Evolutionary conservation across 164 flowering plant genomes (phyloP), one percentile per base, ranked within the genome.

Genomic region (Vitis vinifera): DNA sequence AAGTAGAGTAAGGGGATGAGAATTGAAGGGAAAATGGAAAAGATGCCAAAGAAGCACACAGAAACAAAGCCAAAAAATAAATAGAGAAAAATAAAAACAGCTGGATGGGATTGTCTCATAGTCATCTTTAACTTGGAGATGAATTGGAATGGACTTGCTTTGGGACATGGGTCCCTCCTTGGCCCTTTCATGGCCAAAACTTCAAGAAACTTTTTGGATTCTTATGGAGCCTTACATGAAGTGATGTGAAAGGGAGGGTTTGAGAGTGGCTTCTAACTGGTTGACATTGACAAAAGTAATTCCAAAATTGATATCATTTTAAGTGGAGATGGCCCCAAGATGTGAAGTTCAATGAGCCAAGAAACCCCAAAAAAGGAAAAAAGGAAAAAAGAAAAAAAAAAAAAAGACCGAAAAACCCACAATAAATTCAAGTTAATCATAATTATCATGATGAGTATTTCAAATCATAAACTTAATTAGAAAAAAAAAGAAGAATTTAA

Each of bases 51-150:
- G 27, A 37, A 37, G 7, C 44, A 37, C 44, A 3, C 44, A 23
- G 27, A 23, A 23, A 23, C 7, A 37, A 37, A 37, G 5, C 44
- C 4, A 37, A 37, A 37, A 37, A 37, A 0, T 3, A 37, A 37
- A 37, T 37, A 37, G 2, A 10, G 9, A 6, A 15, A 55, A 73
- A 23, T 23, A 23, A 2, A 67, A 69, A 61, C 71, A 73, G 67
- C 70, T 66, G 75, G 66, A 65, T 72, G 6, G 71, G 77, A 51
- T 49, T 72, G 75, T 72, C 66, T 53, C 7, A 44, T 60, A 60
- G 71, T 55, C 44, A 37, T 37, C 44, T 37, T 55, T 60, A 62
- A 51, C 29, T 49, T 62, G 17, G 30, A 5, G 59, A 59, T 10
- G 16, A 65, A 27, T 27, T 48, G 63, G 19, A 51, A 66, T 62